These are phyloP conservation scores for Hericium rajendrae DNA, from an alignment of 768 basidiomycete species.

Conservation along the genomic window DNA sequence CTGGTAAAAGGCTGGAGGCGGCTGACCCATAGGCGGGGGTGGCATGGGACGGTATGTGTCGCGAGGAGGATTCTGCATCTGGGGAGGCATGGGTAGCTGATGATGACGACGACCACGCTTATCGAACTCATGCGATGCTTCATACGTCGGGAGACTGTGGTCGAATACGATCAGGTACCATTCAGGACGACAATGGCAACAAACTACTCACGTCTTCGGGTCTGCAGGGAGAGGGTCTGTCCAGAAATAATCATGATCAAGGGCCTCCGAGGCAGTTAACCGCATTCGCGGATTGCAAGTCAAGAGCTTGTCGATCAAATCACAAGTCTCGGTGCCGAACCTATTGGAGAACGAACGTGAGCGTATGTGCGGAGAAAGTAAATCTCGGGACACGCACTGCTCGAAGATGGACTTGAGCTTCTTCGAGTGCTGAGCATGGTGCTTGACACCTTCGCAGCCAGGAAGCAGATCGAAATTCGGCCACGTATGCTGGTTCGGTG, in stretches of 20 bases:
- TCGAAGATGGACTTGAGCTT: conserved; percentile 50
- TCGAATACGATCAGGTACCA: not conserved
- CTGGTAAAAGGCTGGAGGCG: conserved; percentile 8
- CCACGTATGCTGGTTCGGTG: conserved; percentile 77
- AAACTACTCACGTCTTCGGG: conserved; percentile 54
- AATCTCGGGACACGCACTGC: conserved; percentile 31
- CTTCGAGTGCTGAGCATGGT: conserved; percentile 44
- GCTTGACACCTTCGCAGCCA: conserved; percentile 70
- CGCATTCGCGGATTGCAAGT: conserved; percentile 77
- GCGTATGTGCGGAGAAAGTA: conserved; percentile 3
- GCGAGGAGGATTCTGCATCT: conserved; percentile 10
- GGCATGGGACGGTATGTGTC: conserved; percentile 2
- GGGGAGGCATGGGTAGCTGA: conserved; percentile 17
- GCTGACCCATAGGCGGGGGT: conserved; percentile 14
- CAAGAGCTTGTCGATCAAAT: conserved; percentile 75
- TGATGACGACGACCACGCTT: conserved; percentile 52
- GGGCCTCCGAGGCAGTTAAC: conserved; percentile 75
- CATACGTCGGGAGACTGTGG: conserved; percentile 60
- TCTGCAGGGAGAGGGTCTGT: conserved; percentile 80
- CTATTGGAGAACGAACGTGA: conserved; percentile 27
- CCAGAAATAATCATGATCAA: conserved; percentile 95
- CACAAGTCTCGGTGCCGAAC: conserved; percentile 63
- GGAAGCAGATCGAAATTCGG: conserved; percentile 67
- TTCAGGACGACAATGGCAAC: not conserved
- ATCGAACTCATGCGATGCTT: conserved; percentile 78